phyloP scores from a whole-genome alignment of 1,139 yeast species.

The Hemisphaericaspora subhashii region DNA sequence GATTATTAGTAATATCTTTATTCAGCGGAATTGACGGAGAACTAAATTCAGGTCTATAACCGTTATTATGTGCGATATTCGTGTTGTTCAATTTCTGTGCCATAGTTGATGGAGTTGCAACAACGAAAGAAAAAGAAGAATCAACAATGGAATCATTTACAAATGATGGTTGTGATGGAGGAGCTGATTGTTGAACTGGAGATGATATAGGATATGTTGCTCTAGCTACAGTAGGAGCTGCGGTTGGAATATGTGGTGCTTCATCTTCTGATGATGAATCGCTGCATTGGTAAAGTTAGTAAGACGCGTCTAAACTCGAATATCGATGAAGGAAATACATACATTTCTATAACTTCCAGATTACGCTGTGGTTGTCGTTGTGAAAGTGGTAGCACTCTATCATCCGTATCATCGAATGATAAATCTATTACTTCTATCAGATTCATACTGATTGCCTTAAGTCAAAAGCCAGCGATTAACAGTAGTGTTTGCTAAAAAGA shows the following conservation, averaged over 20 bases:
- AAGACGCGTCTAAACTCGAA: constrained; percentile 5
- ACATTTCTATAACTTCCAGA: constrained; percentile 22
- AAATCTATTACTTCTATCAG: constrained; percentile 14
- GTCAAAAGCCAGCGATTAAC: no score
- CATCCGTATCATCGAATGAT: constrained; percentile 12
- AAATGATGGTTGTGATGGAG: constrained; percentile 5
- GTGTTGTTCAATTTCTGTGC: neutral
- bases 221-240: neutral
- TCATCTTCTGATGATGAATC: constrained; percentile 1
- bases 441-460: neutral
- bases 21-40: no score
- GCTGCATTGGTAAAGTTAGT: constrained; percentile 8
- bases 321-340: constrained; percentile 11
- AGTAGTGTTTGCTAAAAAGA: no score
- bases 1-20: no score
- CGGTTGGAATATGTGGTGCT: neutral
- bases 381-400: neutral
- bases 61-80: neutral
- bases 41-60: neutral
- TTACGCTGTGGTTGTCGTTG: neutral
- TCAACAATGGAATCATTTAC: constrained; percentile 13
- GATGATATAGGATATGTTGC: constrained; percentile 1
- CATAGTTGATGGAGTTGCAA: neutral
- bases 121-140: constrained; percentile 14
- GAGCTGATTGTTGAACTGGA: neutral